These are phyloP conservation scores for Cordyceps tenuipes DNA, from an alignment of 2,329 filamentous ascomycete species.

Conservation along the genomic window DNA sequence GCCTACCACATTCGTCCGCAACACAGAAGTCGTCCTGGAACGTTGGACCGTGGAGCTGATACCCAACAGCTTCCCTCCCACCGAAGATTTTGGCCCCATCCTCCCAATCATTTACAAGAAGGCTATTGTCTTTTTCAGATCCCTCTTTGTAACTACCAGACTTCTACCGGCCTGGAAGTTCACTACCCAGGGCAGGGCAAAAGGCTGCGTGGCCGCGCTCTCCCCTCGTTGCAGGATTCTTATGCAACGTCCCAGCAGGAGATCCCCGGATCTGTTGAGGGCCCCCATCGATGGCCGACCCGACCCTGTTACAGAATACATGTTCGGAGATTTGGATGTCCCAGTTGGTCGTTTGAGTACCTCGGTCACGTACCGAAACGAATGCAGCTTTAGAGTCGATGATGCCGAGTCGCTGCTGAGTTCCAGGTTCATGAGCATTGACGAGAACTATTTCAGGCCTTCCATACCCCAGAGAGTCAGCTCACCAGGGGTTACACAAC, in stretches of 20 bases:
- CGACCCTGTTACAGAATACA: constrained; percentile 58
- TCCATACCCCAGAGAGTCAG: constrained; percentile 54
- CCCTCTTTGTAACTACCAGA: constrained; percentile 73
- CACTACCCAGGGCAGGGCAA: constrained; percentile 61
- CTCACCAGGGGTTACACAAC: constrained; percentile 26
- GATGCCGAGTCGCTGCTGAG: constrained; percentile 85
- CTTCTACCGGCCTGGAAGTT: constrained; percentile 84
- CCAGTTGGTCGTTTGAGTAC: constrained; percentile 78
- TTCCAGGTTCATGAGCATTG: constrained; percentile 85
- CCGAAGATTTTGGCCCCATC: constrained; percentile 50
- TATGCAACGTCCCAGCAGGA: constrained; percentile 47
- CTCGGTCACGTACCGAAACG: constrained; percentile 74
- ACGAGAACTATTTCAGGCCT: constrained; percentile 79
- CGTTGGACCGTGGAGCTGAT: constrained; percentile 84
- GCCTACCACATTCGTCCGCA: constrained; percentile 33
- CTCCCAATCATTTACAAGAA: constrained; percentile 95
- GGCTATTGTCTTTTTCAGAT: constrained; percentile 88
- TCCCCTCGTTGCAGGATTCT: constrained; percentile 74
- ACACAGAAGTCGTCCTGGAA: constrained; percentile 75
- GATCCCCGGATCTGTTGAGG: constrained; percentile 56
- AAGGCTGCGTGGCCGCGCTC: constrained; percentile 58
- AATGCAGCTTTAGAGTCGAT: constrained; percentile 85
- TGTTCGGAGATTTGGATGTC: constrained; percentile 77
- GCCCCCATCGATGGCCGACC: constrained; percentile 29
- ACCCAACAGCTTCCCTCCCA: constrained; percentile 36